A percentile compares a stretch with the other conserved stretches of the same genome.
Evolutionary conservation across 1,139 yeast genomes (phyloP).

Genomic region (Sugiyamaella novakii): DNA sequence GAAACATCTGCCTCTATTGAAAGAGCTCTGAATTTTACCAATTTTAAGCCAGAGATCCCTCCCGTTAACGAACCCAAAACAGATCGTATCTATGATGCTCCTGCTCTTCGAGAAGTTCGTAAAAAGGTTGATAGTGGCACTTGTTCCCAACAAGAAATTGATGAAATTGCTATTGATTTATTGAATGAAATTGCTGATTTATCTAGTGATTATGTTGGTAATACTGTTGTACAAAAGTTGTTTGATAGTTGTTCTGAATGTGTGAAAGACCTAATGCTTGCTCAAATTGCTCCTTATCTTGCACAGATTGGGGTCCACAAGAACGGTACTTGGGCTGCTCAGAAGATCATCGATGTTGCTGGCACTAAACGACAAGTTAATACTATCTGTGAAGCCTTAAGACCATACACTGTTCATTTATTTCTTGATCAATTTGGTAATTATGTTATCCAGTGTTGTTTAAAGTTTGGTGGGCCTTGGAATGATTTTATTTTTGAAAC

Average conservation of each 20-base stretch:
- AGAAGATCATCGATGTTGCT: slow-evolving; percentile 83
- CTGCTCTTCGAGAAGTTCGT: slow-evolving; percentile 65
- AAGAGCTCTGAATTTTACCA: slow-evolving; percentile 37
- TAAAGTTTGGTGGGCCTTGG: slow-evolving; percentile 85
- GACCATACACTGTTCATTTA: slow-evolving; percentile 80
- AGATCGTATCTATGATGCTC: slow-evolving; percentile 78
- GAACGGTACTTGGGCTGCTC: slow-evolving; percentile 99
- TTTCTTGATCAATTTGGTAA: slow-evolving; percentile 97
- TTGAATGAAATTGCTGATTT: slow-evolving; percentile 87
- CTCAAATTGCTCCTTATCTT: slow-evolving; percentile 73
- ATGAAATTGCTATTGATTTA: slow-evolving; percentile 82
- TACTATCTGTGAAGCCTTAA: slow-evolving; percentile 67
- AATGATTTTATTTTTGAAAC: slow-evolving; percentile 89
- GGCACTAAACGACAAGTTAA: slow-evolving; percentile 67
- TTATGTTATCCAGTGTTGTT: slow-evolving; percentile 91
- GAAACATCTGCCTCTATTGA: slow-evolving; percentile 31
- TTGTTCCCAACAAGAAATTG: slow-evolving; percentile 59
- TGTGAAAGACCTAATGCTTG: slow-evolving; percentile 78
- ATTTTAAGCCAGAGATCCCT: slow-evolving; percentile 35
- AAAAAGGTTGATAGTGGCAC: slow-evolving; percentile 51
- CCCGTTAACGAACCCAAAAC: slow-evolving; percentile 42
- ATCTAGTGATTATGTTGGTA: slow-evolving; percentile 91
- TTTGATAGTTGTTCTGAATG: slow-evolving; percentile 72
- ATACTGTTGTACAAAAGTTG: slow-evolving; percentile 90
- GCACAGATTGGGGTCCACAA: slow-evolving; percentile 95